Evolutionary conservation across 768 basidiomycete genomes (phyloP).

Genomic region (Trichaptum fuscoviolaceum): DNA sequence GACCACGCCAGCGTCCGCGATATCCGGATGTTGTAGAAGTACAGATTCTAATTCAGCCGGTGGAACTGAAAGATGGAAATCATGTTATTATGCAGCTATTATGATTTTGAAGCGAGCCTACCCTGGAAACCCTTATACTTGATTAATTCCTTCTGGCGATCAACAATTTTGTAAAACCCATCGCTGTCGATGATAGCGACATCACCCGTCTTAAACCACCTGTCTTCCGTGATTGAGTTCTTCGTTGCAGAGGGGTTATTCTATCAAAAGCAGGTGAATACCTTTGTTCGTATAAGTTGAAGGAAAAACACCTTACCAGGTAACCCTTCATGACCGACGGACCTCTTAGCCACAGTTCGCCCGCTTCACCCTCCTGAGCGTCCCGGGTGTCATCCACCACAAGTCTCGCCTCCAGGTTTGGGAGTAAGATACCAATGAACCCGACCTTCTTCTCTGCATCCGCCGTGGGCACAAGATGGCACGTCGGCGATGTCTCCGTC

Average conservation of each 20-base stretch:
- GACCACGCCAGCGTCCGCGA: slow-evolving; percentile 80
- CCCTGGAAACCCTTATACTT: slow-evolving; percentile 86
- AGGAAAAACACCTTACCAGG: background rate
- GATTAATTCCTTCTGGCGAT: slow-evolving; percentile 69
- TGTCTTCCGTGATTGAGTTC: slow-evolving; percentile 60
- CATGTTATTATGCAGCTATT: background rate
- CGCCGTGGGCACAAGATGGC: slow-evolving; percentile 46
- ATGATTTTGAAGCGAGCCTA: slow-evolving; percentile 16
- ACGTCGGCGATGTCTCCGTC: slow-evolving; percentile 77
- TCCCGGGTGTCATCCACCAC: slow-evolving; percentile 61
- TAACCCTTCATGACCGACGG: slow-evolving; percentile 73
- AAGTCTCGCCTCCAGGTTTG: slow-evolving; percentile 72
- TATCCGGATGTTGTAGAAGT: slow-evolving; percentile 65
- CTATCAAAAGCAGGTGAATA: slow-evolving; percentile 20
- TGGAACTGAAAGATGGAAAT: slow-evolving; percentile 45
- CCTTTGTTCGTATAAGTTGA: background rate
- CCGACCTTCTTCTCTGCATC: slow-evolving; percentile 49
- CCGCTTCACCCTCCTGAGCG: slow-evolving; percentile 49
- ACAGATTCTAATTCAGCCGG: slow-evolving; percentile 83
- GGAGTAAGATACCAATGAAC: slow-evolving; percentile 62
- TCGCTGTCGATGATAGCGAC: slow-evolving; percentile 61
- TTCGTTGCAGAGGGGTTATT: slow-evolving; percentile 67
- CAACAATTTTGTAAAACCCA: slow-evolving; percentile 72
- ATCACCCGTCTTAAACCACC: slow-evolving; percentile 91
- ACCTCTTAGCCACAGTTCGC: slow-evolving; percentile 81